phyloP scores from a whole-genome alignment of 495 filamentous ascomycete species.

The Aspergillus conjunctus region DNA sequence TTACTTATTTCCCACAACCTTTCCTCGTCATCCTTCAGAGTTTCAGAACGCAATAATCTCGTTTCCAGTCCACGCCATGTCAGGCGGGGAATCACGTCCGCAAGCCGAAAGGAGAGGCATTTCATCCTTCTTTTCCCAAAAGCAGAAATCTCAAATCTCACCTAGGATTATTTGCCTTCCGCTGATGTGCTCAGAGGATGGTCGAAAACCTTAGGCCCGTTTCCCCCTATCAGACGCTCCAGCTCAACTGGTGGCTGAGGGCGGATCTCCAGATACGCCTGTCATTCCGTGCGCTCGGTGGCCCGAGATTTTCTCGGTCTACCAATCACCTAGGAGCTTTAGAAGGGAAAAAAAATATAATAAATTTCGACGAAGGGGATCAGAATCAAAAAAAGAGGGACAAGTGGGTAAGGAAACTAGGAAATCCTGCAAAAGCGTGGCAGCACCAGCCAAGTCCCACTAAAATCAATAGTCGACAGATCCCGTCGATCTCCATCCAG shows the following conservation, averaged over 20 bases:
- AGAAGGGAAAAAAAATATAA: conserved; percentile 7
- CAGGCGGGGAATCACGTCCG: conserved; percentile 11
- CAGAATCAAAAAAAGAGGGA: not conserved
- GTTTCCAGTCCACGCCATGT: not conserved
- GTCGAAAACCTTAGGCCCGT: not conserved
- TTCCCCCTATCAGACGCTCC: no score
- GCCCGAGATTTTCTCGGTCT: not conserved
- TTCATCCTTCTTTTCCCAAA: conserved; percentile 12
- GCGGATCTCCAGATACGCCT: conserved; percentile 21
- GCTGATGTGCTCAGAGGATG: not conserved
- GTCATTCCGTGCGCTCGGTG: conserved; percentile 15
- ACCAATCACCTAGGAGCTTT: conserved; percentile 9
- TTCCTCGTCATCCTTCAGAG: conserved; percentile 4
- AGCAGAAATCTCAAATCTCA: conserved; percentile 5
- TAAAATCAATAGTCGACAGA: conserved; percentile 53
- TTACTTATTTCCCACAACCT: not conserved
- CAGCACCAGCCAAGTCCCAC: conserved; percentile 42
- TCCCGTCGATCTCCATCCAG: conserved; percentile 47
- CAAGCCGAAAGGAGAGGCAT: conserved; percentile 13
- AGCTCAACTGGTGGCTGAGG: not conserved
- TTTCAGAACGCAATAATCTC: conserved; percentile 20
- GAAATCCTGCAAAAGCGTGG: conserved; percentile 31
- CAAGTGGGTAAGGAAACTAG: conserved; percentile 14
- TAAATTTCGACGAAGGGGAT: conserved; percentile 3
- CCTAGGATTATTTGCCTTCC: not conserved